Evolutionary conservation across 2,329 filamentous ascomycete species (phyloP).

Genomic region (Neobulgaria alba): DNA sequence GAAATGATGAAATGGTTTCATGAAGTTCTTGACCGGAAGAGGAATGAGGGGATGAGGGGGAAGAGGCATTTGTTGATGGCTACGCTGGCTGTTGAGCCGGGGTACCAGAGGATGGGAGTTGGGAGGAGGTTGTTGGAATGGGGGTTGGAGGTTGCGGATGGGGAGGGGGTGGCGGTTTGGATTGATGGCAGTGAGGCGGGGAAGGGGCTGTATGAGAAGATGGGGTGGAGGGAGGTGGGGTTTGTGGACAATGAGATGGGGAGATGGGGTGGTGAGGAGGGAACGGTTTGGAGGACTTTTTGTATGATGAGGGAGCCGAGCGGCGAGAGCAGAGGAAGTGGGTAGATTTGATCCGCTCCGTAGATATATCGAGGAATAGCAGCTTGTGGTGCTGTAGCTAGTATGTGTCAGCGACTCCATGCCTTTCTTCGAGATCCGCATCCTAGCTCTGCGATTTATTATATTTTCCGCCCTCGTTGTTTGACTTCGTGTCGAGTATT

Average conservation of each 20-base stretch:
- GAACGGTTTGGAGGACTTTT: background rate
- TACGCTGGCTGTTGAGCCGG: slow-evolving; percentile 6
- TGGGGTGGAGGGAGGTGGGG: slow-evolving; percentile 11
- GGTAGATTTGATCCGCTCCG: too few relatives aligned
- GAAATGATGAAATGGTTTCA: slow-evolving; percentile 3
- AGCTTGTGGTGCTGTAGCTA: too few relatives aligned
- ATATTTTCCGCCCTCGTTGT: too few relatives aligned
- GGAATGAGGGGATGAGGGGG: slow-evolving; percentile 5
- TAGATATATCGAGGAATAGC: too few relatives aligned
- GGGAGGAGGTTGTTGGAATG: slow-evolving; percentile 9
- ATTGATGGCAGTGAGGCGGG: slow-evolving; percentile 11
- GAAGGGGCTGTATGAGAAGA: slow-evolving; percentile 8
- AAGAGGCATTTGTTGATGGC: slow-evolving; percentile 11
- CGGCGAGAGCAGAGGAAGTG: too few relatives aligned
- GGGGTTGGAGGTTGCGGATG: slow-evolving; percentile 10
- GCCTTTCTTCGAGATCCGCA: too few relatives aligned
- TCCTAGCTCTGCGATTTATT: too few relatives aligned
- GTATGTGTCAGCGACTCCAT: too few relatives aligned
- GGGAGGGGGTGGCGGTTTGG: slow-evolving; percentile 6
- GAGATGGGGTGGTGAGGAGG: slow-evolving; percentile 9
- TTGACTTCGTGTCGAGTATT: too few relatives aligned
- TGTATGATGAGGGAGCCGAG: slow-evolving; percentile 3
- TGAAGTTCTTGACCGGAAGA: slow-evolving; percentile 2
- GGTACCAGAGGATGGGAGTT: slow-evolving; percentile 11
- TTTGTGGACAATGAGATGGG: slow-evolving; percentile 8